A percentile compares a stretch with the other conserved stretches of the same genome.
Evolutionary conservation across 192 early-diverging fungal species (phyloP).

Genomic region (Backusella mclennaniae): DNA sequence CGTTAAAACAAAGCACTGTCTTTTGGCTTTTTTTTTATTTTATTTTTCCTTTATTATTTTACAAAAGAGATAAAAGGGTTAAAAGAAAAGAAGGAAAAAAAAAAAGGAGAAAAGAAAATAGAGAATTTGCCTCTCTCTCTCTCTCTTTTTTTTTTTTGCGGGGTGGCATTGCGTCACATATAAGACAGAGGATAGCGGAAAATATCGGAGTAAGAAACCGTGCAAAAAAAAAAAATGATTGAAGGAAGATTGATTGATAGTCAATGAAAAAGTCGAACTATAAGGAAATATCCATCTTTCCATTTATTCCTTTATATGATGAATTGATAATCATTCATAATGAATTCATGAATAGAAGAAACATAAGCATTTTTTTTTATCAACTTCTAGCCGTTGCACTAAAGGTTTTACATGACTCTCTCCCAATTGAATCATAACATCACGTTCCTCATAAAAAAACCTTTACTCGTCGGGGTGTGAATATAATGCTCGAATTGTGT

Average conservation of each 20-base stretch:
- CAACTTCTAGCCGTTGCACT: neutral
- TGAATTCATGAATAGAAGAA: neutral
- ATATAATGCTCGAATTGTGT: neutral
- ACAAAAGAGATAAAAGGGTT: neutral
- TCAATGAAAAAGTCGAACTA: neutral
- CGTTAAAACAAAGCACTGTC: neutral
- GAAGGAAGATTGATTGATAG: neutral
- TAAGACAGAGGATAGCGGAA: neutral
- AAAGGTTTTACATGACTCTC: neutral
- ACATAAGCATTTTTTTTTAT: neutral
- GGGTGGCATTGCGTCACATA: conserved; percentile 6
- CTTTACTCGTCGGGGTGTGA: neutral
- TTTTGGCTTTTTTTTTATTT: neutral
- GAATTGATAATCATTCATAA: neutral
- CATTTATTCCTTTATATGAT: neutral
- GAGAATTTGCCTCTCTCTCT: neutral
- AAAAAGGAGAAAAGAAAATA: neutral
- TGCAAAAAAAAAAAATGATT: neutral
- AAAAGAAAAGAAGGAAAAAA: neutral
- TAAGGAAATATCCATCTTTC: neutral
- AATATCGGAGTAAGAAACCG: conserved; percentile 1
- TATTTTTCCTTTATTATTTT: neutral
- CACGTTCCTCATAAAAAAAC: neutral
- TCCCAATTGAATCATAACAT: neutral
- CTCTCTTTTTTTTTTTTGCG: neutral